These are phyloP conservation scores for Protomyces inundatus DNA, from an alignment of 1,139 yeast genomes.

Conservation along the genomic window DNA sequence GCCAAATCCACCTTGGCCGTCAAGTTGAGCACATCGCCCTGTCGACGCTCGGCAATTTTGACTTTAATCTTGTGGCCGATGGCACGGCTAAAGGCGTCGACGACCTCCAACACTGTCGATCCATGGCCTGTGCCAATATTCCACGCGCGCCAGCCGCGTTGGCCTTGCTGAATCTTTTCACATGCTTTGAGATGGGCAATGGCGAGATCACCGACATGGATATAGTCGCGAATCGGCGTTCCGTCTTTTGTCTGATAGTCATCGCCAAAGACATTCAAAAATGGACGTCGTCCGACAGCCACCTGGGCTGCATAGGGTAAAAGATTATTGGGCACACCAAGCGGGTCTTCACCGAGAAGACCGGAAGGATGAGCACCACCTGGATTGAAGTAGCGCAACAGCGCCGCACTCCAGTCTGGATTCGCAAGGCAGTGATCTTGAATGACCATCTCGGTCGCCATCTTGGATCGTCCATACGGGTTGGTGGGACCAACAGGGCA, in stretches of 20 bases:
- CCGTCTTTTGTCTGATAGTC: conserved; percentile 67
- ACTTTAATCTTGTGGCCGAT: conserved; percentile 64
- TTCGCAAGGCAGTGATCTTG: conserved; percentile 53
- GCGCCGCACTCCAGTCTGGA: conserved; percentile 55
- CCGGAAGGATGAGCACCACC: conserved; percentile 86
- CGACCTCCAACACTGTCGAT: conserved; percentile 68
- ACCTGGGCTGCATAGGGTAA: conserved; percentile 74
- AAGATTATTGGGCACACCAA: conserved; percentile 70
- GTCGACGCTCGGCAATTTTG: conserved; percentile 61
- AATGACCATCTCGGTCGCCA: conserved; percentile 58
- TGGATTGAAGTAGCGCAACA: conserved; percentile 73
- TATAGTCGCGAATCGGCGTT: conserved; percentile 76
- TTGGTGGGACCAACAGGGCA: conserved; percentile 73
- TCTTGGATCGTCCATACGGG: conserved; percentile 73
- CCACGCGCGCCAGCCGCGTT: conserved; percentile 65
- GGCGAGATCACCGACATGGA: conserved; percentile 80
- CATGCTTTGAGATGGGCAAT: conserved; percentile 72
- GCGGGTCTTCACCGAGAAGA: conserved; percentile 71
- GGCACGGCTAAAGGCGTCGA: conserved; percentile 60
- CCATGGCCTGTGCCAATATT: conserved; percentile 80
- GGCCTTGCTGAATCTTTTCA: conserved; percentile 47
- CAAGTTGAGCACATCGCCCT: conserved; percentile 72
- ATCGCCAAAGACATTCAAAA: conserved; percentile 57
- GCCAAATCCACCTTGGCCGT: conserved; percentile 71
- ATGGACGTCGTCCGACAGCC: conserved; percentile 66